Evolutionary conservation across 2,329 filamentous ascomycete genomes (phyloP), one percentile per base, ranked within the genome.

Genomic region (Fusarium napiforme): DNA sequence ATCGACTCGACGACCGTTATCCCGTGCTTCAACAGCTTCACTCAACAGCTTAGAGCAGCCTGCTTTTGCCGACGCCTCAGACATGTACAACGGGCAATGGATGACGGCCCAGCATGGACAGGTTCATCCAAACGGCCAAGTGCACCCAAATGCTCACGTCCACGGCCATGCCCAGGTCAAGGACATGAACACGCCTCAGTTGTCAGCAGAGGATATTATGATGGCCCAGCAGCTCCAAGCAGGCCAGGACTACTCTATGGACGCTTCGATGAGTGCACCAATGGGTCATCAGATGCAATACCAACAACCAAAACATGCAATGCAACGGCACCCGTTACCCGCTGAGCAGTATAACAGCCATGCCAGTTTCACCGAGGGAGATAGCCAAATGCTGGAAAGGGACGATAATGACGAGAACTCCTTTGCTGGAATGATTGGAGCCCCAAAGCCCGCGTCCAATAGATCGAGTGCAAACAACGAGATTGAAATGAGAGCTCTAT

Each of bases 391-490:
- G 83, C 78, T 90, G 74, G 89, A 91, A 63, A 86, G 87, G 53
- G 89, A 91, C 50, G 88, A 88, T 34, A 85, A 86, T 49, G 87
- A 90, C 16, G 89, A 91, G 18, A 85, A 91, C 62, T 87, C 88
- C 7, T 78, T 88, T 66, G 81, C 82, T 4, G 85, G 84, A 16
- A 79, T 83, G 12, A 77, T 81, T 21, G 82, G 82, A 32, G 85
- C 86, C 43, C 83, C 87, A 39, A 92, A 89, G 80, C 86, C 89
- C 34, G 86, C 89, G 26, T 87, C 89, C 45, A 87, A 88, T 34
- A 88, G 91, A 55, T 91, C 92, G 21, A 94, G 90, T 72, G 92
- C 93, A 6, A 94, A 93, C 73, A 95, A 95, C 76, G 93, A 95
- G 81, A 87, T 93, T 66, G 93, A 96, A 81, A 91, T 96, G 87